Conservation (phyloP, 345 rosid species). For the Eucalyptus camaldulensis region DNA sequence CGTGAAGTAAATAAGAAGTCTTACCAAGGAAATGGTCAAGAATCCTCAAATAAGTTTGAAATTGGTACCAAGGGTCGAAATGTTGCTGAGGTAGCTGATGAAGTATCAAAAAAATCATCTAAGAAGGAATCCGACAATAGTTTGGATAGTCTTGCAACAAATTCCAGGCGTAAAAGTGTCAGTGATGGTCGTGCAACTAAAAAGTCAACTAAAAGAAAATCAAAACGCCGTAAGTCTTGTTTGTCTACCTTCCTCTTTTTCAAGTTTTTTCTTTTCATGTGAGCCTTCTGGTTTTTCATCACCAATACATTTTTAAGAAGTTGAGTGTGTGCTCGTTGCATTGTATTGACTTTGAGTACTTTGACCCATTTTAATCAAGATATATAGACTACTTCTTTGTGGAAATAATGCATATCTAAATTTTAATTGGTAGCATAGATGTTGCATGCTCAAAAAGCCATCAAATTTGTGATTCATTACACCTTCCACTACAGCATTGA, state of each 20-base stretch:
- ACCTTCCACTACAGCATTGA: not conserved
- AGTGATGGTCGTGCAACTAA: conserved; percentile 25
- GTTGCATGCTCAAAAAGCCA: not conserved
- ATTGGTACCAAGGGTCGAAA: conserved; percentile 15
- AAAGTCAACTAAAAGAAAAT: conserved; percentile 42
- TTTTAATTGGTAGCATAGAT: not conserved
- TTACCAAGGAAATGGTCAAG: conserved; percentile 4
- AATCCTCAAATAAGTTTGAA: conserved; percentile 9
- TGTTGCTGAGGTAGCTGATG: conserved; percentile 19
- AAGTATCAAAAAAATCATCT: conserved; percentile 7
- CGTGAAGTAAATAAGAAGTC: not conserved
- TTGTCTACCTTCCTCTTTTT: not conserved
- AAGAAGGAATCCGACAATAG: conserved; percentile 15
- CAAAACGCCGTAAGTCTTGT: conserved; percentile 34
- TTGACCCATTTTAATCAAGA: not conserved
- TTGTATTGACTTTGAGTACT: not conserved
- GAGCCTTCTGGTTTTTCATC: not conserved
- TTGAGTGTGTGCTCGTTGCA: not conserved
- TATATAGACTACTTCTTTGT: not conserved
- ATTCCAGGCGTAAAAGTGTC: conserved; percentile 1
- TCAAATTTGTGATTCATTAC: not conserved
- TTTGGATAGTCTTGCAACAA: not conserved
- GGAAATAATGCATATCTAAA: not conserved
- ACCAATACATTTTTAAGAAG: not conserved
- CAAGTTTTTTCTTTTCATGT: not conserved